phyloP scores from a whole-genome alignment of 805 yeast genomes.

The Metschnikowia drakensbergensis region DNA sequence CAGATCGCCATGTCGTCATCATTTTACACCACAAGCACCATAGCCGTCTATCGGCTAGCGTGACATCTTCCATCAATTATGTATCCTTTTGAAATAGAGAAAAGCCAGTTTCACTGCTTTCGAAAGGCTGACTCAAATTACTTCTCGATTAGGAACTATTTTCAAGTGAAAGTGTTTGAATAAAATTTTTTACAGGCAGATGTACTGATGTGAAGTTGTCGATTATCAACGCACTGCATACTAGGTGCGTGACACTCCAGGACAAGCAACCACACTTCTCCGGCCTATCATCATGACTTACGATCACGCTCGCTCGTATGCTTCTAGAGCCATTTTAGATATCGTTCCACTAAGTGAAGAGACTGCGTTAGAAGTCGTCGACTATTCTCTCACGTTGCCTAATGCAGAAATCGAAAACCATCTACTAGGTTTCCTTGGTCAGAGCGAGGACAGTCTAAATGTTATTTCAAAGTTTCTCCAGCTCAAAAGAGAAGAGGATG shows the following conservation, averaged over 20 bases:
- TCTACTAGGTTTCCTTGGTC: constrained; percentile 54
- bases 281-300: constrained; percentile 13
- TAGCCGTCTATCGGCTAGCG: neutral
- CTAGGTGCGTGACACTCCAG: neutral
- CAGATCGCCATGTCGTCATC: neutral
- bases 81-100: no score
- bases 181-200: neutral
- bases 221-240: neutral
- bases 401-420: constrained; percentile 50
- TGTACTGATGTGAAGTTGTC: neutral
- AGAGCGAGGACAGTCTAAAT: constrained; percentile 48
- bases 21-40: neutral
- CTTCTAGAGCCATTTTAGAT: constrained; percentile 25
- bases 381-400: constrained; percentile 46
- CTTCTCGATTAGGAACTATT: no score
- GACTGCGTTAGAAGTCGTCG: constrained; percentile 51
- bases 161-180: no score
- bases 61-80: neutral
- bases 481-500: constrained; percentile 32
- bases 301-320: constrained; percentile 25
- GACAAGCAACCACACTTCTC: neutral
- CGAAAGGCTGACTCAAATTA: no score
- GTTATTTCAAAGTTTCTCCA: constrained; percentile 45
- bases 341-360: constrained; percentile 59
- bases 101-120: no score